phyloP scores from a whole-genome alignment of 2,329 filamentous ascomycete genomes.

The Metarhizium album region DNA sequence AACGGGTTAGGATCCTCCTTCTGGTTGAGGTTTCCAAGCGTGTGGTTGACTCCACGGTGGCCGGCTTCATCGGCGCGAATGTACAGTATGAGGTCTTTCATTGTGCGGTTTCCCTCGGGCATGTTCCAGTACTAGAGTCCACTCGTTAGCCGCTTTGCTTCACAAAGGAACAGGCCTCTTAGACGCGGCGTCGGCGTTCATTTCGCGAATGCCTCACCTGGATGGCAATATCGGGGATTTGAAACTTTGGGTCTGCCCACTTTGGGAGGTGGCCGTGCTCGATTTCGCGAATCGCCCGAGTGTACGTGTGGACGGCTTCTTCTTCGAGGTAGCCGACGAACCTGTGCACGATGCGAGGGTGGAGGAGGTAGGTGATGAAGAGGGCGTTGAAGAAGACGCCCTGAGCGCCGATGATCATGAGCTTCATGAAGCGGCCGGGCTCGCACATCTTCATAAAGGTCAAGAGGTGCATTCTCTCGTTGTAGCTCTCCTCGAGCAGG shows the following conservation, averaged over 20 bases:
- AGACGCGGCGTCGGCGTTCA: too few species aligned
- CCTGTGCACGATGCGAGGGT: slow-evolving; percentile 78
- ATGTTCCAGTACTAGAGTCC: slow-evolving; percentile 70
- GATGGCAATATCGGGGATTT: slow-evolving; percentile 79
- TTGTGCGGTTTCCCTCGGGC: slow-evolving; percentile 69
- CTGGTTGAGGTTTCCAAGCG: slow-evolving; percentile 77
- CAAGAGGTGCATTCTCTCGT: slow-evolving; percentile 86
- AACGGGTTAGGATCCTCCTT: slow-evolving; percentile 87
- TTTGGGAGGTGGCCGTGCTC: slow-evolving; percentile 73
- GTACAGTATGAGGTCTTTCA: slow-evolving; percentile 81
- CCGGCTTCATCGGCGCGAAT: slow-evolving; percentile 83
- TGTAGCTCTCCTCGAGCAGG: slow-evolving; percentile 79
- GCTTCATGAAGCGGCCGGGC: slow-evolving; percentile 72
- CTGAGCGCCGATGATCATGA: slow-evolving; percentile 85
- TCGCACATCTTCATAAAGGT: slow-evolving; percentile 84
- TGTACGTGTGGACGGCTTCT: slow-evolving; percentile 93
- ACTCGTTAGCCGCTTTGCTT: not conserved
- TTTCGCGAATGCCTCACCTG: slow-evolving; percentile 26
- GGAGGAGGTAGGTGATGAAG: slow-evolving; percentile 80
- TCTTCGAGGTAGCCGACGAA: slow-evolving; percentile 97
- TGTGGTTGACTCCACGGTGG: slow-evolving; percentile 93
- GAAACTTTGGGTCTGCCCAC: slow-evolving; percentile 61
- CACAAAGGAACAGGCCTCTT: too few species aligned
- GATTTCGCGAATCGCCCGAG: slow-evolving; percentile 75
- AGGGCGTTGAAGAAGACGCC: slow-evolving; percentile 95